Evolutionary conservation across 768 basidiomycete species (phyloP).

Genomic region (Psilocybe azurescens): DNA sequence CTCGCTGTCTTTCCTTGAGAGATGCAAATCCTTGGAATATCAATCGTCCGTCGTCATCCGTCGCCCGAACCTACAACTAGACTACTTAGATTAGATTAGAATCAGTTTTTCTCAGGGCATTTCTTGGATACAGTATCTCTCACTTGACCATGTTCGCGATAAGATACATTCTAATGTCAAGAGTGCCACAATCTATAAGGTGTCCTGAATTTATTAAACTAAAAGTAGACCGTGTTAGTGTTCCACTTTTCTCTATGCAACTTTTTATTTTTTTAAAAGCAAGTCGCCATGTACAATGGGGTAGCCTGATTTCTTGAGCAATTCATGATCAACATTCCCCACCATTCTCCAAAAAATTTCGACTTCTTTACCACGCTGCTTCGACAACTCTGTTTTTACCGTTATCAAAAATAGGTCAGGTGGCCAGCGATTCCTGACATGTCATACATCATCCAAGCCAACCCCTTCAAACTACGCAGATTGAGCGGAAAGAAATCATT

Average conservation of each 20-base stretch:
- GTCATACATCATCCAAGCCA: no score
- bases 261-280: no score
- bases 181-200: not conserved
- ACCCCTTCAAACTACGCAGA: no score
- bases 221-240: no score
- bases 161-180: not conserved
- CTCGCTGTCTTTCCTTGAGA: not conserved
- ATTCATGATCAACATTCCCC: not conserved
- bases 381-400: not conserved
- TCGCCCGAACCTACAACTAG: conserved; percentile 1
- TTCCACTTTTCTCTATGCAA: no score
- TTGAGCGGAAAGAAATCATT: not conserved
- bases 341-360: not conserved
- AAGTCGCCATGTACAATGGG: no score
- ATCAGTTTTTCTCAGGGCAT: not conserved
- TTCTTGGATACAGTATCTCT: not conserved
- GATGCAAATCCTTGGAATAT: not conserved
- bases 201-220: not conserved
- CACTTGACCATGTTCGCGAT: not conserved
- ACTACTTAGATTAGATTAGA: no score
- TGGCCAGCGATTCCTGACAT: not conserved
- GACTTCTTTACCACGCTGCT: not conserved
- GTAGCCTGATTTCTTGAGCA: no score
- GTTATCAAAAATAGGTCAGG: not conserved
- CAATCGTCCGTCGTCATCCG: conserved; percentile 3